Percentiles rank a stretch among this genome's conserved stretches.
Conservation (phyloP, 331 rosid species). For the Prunus yedoensis region DNA sequence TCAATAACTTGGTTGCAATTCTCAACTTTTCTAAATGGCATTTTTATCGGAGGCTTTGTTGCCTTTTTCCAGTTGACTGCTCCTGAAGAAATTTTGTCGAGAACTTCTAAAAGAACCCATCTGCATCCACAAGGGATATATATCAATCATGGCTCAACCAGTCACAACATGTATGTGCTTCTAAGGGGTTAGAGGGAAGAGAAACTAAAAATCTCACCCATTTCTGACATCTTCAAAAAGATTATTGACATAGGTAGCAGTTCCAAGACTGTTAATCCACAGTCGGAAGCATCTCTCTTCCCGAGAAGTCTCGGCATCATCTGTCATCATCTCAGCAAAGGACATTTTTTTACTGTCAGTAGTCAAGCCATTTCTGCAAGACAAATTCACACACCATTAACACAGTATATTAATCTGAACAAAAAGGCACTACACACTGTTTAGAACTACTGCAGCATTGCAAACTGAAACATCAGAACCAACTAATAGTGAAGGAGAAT, state of each 20-base stretch:
- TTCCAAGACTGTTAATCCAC: conserved; percentile 98
- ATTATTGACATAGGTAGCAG: conserved; percentile 79
- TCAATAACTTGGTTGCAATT: conserved; percentile 92
- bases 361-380: conserved; percentile 86
- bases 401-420: background rate
- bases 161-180: background rate
- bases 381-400: conserved; percentile 7
- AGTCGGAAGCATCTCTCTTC: conserved; percentile 98
- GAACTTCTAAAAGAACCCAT: conserved; percentile 98
- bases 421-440: background rate
- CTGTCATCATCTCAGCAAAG: conserved; percentile 99
- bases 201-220: conserved; percentile 58
- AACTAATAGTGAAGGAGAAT: no score
- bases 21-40: conserved; percentile 99
- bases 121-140: conserved; percentile 42
- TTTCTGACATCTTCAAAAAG: conserved; percentile 95
- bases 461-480: background rate
- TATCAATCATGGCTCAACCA: conserved; percentile 31
- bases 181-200: background rate
- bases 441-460: background rate
- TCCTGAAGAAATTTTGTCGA: conserved; percentile 83
- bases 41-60: conserved; percentile 96
- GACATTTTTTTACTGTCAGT: conserved; percentile 67
- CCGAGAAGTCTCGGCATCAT: conserved; percentile 92
- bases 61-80: conserved; percentile 98